Conservation (phyloP, 441 rosid genomes). For the Croton laevigatus region DNA sequence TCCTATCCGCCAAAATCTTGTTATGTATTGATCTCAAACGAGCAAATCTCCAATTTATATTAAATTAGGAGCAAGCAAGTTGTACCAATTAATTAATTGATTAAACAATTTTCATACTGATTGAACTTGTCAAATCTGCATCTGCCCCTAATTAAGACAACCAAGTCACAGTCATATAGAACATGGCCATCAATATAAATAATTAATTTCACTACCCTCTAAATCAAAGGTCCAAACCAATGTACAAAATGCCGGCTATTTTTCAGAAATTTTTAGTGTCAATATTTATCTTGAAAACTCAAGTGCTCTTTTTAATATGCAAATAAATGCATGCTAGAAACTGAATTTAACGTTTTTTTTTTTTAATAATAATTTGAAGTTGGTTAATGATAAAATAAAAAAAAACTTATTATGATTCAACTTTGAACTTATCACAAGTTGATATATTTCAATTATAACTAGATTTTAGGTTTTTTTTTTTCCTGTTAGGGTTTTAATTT, state of each 20-base stretch:
- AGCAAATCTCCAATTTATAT: not conserved
- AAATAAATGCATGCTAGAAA: no score
- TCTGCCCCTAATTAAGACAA: not conserved
- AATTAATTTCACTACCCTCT: conserved; percentile 1
- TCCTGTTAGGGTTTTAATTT: no score
- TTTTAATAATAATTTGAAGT: no score
- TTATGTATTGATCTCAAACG: not conserved
- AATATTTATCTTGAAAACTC: conserved; percentile 2
- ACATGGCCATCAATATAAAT: not conserved
- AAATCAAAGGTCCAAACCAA: not conserved
- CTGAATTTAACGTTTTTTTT: no score
- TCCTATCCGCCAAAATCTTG: not conserved
- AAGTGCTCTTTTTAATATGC: not conserved
- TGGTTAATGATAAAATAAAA: no score
- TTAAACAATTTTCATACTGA: not conserved
- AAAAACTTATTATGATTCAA: no score
- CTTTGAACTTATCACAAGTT: no score
- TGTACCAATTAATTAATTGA: not conserved
- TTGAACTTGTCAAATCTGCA: not conserved
- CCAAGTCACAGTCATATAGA: not conserved
- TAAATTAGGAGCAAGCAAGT: not conserved
- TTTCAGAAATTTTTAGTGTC: not conserved
- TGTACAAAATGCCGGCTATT: not conserved
- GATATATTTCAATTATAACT: no score
- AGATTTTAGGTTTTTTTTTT: no score